phyloP scores from a whole-genome alignment of 805 yeast genomes.

The Cyberlindnera subsufficiens region DNA sequence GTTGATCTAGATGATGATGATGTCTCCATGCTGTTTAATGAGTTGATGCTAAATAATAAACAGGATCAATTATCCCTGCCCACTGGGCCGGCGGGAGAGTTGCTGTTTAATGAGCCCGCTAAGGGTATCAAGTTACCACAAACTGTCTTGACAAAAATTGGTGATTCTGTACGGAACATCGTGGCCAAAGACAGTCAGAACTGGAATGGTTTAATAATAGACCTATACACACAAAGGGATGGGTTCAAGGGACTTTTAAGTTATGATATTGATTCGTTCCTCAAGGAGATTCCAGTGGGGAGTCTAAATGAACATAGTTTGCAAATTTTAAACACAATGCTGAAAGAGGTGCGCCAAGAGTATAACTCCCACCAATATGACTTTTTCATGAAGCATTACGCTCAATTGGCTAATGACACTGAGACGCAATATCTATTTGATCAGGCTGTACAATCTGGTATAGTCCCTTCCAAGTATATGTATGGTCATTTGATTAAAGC shows the following conservation, averaged over 20 bases:
- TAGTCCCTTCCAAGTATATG: slow-evolving; percentile 29
- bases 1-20: slow-evolving; percentile 17
- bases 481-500: slow-evolving; percentile 38
- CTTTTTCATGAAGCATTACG: slow-evolving; percentile 31
- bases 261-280: slow-evolving; percentile 28
- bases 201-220: slow-evolving; percentile 33
- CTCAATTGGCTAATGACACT: slow-evolving; percentile 21
- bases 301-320: slow-evolving; percentile 24
- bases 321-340: slow-evolving; percentile 26
- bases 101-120: slow-evolving; percentile 22
- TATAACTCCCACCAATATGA: slow-evolving; percentile 24
- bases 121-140: slow-evolving; percentile 27
- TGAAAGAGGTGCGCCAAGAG: slow-evolving; percentile 18
- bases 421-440: slow-evolving; percentile 29
- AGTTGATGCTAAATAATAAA: slow-evolving; percentile 5
- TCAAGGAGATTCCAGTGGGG: slow-evolving; percentile 32
- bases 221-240: slow-evolving; percentile 19
- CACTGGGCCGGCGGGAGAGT: not conserved
- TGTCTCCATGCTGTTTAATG: slow-evolving; percentile 15
- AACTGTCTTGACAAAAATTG: slow-evolving; percentile 31
- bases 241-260: slow-evolving; percentile 30
- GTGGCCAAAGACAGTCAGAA: slow-evolving; percentile 35
- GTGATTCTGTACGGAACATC: slow-evolving; percentile 34
- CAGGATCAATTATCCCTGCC: not conserved
- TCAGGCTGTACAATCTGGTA: slow-evolving; percentile 19